Evolutionary conservation across 306 rosid species (phyloP).

Genomic region (Vigna nakashimae): DNA sequence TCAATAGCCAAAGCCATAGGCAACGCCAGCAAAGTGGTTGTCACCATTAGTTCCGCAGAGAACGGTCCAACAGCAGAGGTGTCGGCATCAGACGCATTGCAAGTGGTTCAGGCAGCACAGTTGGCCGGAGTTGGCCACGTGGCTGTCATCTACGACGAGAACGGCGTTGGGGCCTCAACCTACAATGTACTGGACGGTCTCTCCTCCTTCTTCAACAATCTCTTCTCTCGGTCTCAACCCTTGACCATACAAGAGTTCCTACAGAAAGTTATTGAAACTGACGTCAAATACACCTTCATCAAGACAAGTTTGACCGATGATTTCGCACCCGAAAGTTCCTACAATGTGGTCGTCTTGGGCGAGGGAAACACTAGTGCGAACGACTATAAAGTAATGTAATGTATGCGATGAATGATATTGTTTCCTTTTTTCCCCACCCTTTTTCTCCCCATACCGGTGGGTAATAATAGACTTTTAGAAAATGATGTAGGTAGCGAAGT

Average conservation of each 20-base stretch:
- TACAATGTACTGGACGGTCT: constrained; percentile 91
- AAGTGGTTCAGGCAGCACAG: constrained; percentile 84
- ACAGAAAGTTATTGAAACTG: constrained; percentile 78
- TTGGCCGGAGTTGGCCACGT: constrained; percentile 91
- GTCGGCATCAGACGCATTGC: constrained; percentile 71
- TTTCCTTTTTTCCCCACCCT: constrained; percentile 2
- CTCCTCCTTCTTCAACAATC: constrained; percentile 79
- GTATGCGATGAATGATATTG: constrained; percentile 71
- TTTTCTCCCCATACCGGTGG: background rate
- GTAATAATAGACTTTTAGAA: constrained; percentile 27
- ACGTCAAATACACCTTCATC: constrained; percentile 79
- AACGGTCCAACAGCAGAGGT: constrained; percentile 80
- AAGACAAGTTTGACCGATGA: constrained; percentile 84
- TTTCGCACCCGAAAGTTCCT: constrained; percentile 73
- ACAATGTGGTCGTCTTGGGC: constrained; percentile 77
- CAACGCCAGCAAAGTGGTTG: constrained; percentile 93
- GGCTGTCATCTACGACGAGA: constrained; percentile 75
- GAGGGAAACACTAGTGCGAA: constrained; percentile 68
- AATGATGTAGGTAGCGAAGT: constrained; percentile 69
- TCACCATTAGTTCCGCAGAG: constrained; percentile 81
- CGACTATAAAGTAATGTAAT: constrained; percentile 99
- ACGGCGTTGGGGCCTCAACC: constrained; percentile 52
- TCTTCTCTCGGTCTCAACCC: constrained; percentile 72
- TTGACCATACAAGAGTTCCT: constrained; percentile 67
- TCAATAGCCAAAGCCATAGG: constrained; percentile 95